A percentile compares a stretch with the other conserved stretches of the same genome.
Conservation (phyloP, 2,329 filamentous ascomycete genomes). For the Plectosphaerella cucumerina region DNA sequence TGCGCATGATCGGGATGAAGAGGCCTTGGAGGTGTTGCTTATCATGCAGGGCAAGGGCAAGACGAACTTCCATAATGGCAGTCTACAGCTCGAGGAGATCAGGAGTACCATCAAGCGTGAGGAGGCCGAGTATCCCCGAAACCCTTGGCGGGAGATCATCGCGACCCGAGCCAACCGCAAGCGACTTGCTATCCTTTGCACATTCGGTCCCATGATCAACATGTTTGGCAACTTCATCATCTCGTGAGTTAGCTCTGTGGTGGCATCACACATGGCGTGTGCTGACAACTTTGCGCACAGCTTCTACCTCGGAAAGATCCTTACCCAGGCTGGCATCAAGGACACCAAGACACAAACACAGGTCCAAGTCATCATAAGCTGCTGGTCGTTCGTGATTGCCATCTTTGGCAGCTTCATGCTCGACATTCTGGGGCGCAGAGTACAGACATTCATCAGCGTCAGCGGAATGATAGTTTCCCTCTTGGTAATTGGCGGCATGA, state of each 20-base stretch:
- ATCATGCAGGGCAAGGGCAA: conserved; percentile 37
- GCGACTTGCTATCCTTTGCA: conserved; percentile 17
- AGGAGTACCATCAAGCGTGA: conserved; percentile 17
- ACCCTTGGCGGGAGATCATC: conserved; percentile 21
- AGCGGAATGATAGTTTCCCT: conserved; percentile 17
- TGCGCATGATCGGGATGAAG: conserved; percentile 21
- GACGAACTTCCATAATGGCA: conserved; percentile 9
- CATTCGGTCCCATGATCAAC: conserved; percentile 20
- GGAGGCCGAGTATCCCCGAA: conserved; percentile 17
- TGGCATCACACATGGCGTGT: no score
- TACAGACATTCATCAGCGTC: conserved; percentile 20
- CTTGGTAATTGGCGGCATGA: conserved; percentile 18
- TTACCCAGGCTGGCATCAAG: conserved; percentile 23
- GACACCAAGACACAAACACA: conserved; percentile 18
- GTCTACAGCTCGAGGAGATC: conserved; percentile 15
- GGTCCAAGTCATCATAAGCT: conserved; percentile 29
- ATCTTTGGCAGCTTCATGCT: conserved; percentile 26
- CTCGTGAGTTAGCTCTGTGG: conserved; percentile 13
- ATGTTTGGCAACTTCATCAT: conserved; percentile 26
- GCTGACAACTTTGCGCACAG: conserved; percentile 1
- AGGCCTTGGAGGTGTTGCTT: conserved; percentile 19
- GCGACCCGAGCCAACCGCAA: conserved; percentile 17
- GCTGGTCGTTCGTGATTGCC: conserved; percentile 28
- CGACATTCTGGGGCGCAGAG: conserved; percentile 26
- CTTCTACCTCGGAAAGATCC: conserved; percentile 22